Evolutionary conservation across 2,329 filamentous ascomycete genomes (phyloP), one percentile per base, ranked within the genome.

Genomic region (Colletotrichum tropicicola): DNA sequence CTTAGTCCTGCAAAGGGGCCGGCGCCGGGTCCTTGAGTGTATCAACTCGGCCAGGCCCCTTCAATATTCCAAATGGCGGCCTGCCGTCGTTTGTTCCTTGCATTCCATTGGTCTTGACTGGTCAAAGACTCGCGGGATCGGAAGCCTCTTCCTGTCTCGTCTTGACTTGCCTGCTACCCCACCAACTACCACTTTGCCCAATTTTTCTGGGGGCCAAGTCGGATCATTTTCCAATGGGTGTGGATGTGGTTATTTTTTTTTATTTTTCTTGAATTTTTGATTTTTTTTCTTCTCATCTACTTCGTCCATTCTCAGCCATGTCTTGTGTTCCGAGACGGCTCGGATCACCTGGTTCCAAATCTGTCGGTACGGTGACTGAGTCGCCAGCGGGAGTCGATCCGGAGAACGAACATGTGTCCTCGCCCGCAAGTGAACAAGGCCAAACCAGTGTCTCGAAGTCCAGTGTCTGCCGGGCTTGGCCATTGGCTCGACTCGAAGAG

Each of bases 101-200:
- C 57, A 30, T 62, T 51, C 44, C 28, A 49, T 47, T 61, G 35
- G 62, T 44, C 44, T 55, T 52, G 35, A 61, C 17, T 37, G 44
- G 43, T 51, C 43, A 27, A 41, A 55, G 32, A 49, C 56, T 65
- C 61, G 56, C 43, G 35, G 57, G 41, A 55, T 37, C 55, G 48
- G 49, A 65, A 62, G 57, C 39, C 49, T 48, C 43, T 61, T 65
- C 57, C 44, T 61, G 57, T 65, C 44, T 61, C 44, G 57, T 56
- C 37, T 56, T 61, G 23, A 61, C 43, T 8, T 61, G 35, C 21
- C 44, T 27, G 15, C 21, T 62, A 49, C 57, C 47, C 62, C 62
- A 61, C 62, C 49, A 44, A 51, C 43, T 51, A 43, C 56, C 37
- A 39, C 52, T 45, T 21, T 45, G 57, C 28, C 57, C 49, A 43